Evolutionary conservation across 208 protist genomes (phyloP), one percentile per base, ranked within the genome.

Genomic region (Crithidia thermophila): DNA sequence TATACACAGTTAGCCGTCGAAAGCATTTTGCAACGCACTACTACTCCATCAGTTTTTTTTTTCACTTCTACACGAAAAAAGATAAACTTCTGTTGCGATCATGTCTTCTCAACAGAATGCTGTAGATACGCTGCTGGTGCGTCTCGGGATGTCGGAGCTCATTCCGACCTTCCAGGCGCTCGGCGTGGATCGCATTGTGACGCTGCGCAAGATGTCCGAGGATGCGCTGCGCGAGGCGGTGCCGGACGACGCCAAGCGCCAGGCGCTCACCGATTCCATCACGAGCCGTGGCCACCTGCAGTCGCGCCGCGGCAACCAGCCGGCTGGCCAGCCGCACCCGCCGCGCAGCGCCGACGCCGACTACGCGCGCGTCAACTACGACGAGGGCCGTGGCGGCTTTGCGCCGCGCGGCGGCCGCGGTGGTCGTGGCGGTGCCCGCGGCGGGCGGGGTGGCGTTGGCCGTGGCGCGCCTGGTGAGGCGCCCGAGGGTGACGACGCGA

Each of bases 101-200:
- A 78, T 75, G 57, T 47, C 67, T 20, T 51, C 49, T 37, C 64
- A 72, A 59, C 77, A 73, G 40, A 78, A 77, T 45, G 66, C 91
- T 49, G 80, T 97, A 67, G 88, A 94, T 21, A 36, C 84, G n/a
- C 67, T 97, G 23, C 76, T 97, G 36, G 71, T 67, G 37, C 85
- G 88, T 34, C 85, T 97, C n/a, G 65, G 85, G 49, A 82, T 97
- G 57, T 31, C 79, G 34, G 80, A 92, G n/a, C 36, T 60, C 31
- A 93, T 93, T 68, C 80, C 81, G 20, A 79, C 71, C 30, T 93
- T 97, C 47, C 71, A 80, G 61, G 80, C 81, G 34, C 86, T 86
- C 75, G 81, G 81, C 27, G 61, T 97, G 39, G 84, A 89, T 25
- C 85, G 86, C 20, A 76, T 95, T 51, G 74, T 94, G 11, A 77